Evolutionary conservation across 1,139 yeast species (phyloP).

Genomic region (Debaryomyces sp.): DNA sequence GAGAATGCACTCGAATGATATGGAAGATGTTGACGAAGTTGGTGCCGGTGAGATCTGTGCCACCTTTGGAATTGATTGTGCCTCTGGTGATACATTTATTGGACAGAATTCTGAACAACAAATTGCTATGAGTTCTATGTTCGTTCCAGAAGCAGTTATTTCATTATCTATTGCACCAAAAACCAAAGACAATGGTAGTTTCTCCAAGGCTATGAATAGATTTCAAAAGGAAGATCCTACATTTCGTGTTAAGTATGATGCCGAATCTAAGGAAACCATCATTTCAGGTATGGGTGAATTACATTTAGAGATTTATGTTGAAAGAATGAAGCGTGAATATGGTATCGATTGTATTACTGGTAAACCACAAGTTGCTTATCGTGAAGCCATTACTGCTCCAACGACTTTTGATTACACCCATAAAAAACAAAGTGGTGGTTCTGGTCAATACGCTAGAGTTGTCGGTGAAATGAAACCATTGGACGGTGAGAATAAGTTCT

Average conservation of each 20-base stretch:
- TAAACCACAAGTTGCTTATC: slow-evolving; percentile 96
- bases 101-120: slow-evolving; percentile 67
- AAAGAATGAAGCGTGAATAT: slow-evolving; percentile 96
- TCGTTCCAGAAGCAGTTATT: slow-evolving; percentile 97
- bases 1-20: slow-evolving; percentile 98
- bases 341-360: slow-evolving; percentile 95
- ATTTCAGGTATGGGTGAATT: slow-evolving; percentile 99
- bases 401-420: slow-evolving; percentile 92
- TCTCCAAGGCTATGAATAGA: slow-evolving; percentile 94
- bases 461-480: slow-evolving; percentile 79
- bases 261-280: slow-evolving; percentile 92
- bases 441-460: slow-evolving; percentile 98
- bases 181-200: slow-evolving; percentile 78
- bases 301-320: slow-evolving; percentile 95
- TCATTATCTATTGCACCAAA: slow-evolving; percentile 90
- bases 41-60: slow-evolving; percentile 99
- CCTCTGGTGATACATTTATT: slow-evolving; percentile 98
- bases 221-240: slow-evolving; percentile 99
- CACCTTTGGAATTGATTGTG: slow-evolving; percentile 97
- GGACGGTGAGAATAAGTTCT: slow-evolving; percentile 71
- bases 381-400: slow-evolving; percentile 82
- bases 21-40: slow-evolving; percentile 96
- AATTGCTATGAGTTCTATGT: slow-evolving; percentile 96
- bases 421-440: slow-evolving; percentile 99
- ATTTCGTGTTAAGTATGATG: slow-evolving; percentile 86